These are phyloP conservation scores for Solanum etuberosum DNA, from an alignment of 257 asterid genomes.

Conservation along the genomic window DNA sequence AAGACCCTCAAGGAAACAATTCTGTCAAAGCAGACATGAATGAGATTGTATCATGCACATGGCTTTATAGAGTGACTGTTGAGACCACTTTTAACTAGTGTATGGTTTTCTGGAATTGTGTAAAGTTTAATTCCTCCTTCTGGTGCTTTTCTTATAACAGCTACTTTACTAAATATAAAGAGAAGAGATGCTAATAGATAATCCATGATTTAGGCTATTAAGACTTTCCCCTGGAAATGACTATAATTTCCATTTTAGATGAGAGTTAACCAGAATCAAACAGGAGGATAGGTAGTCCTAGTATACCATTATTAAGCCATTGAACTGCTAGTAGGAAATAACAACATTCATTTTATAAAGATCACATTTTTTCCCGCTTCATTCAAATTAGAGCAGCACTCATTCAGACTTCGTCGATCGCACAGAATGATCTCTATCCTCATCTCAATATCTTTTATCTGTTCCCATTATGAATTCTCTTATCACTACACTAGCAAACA, in stretches of 20 bases:
- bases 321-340: background rate
- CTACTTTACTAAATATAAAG: background rate
- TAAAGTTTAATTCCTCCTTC: background rate
- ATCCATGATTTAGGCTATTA: background rate
- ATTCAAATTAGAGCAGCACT: background rate
- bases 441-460: background rate
- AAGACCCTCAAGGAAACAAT: background rate
- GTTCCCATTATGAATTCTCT: background rate
- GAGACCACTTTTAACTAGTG: background rate
- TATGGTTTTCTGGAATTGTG: background rate
- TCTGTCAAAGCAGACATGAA: background rate
- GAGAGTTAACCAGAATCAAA: background rate
- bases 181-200: background rate
- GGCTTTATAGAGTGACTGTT: background rate
- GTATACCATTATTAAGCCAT: background rate
- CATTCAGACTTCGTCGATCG: background rate
- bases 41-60: background rate
- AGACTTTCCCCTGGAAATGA: background rate
- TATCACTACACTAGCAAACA: background rate
- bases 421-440: background rate
- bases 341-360: background rate
- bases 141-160: background rate
- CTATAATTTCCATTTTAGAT: background rate
- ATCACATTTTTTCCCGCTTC: background rate
- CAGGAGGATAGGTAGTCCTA: background rate